Evolutionary conservation across 1,284 basidiomycete species (phyloP).

Genomic region (Pseudozyma pruni): DNA sequence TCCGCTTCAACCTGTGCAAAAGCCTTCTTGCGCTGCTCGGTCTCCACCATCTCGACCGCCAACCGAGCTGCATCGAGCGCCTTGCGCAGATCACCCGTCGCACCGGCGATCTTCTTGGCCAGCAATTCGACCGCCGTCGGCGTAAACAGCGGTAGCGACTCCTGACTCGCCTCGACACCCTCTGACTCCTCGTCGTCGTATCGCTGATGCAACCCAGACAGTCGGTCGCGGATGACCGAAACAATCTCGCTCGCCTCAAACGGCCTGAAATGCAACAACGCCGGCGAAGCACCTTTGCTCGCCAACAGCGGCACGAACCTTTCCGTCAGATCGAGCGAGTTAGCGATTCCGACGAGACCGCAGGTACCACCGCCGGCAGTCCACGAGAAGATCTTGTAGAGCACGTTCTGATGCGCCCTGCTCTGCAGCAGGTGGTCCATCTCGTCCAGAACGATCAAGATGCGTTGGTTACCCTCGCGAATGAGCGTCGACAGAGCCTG

Average conservation of each 20-base stretch:
- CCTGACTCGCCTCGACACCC: background rate
- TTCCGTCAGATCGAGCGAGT: slow-evolving; percentile 65
- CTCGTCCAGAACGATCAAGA: slow-evolving; percentile 69
- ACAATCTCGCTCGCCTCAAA: slow-evolving; percentile 68
- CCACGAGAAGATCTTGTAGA: slow-evolving; percentile 67
- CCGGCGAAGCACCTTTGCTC: slow-evolving; percentile 62
- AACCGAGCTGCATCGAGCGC: slow-evolving; percentile 68
- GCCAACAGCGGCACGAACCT: slow-evolving; percentile 62
- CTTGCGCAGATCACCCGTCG: slow-evolving; percentile 69
- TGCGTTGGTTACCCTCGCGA: slow-evolving; percentile 39
- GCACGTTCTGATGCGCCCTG: slow-evolving; percentile 63
- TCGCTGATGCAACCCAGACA: slow-evolving; percentile 57
- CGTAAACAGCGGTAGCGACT: slow-evolving; percentile 63
- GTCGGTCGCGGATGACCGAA: slow-evolving; percentile 65
- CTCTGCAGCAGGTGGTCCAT: slow-evolving; percentile 69
- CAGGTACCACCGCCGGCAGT: slow-evolving; percentile 27
- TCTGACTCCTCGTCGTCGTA: slow-evolving; percentile 30
- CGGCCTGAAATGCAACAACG: slow-evolving; percentile 68
- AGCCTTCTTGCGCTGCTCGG: slow-evolving; percentile 53
- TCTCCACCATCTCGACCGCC: slow-evolving; percentile 67
- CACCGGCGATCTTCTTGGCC: slow-evolving; percentile 68
- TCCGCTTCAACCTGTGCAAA: slow-evolving; percentile 26
- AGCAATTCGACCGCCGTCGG: slow-evolving; percentile 68
- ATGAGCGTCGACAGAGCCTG: slow-evolving; percentile 27
- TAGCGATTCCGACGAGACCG: slow-evolving; percentile 56